Evolutionary conservation across 108 stramenopile species (phyloP), one percentile per base, ranked within the genome.

Genomic region (Epithemia pelagica): DNA sequence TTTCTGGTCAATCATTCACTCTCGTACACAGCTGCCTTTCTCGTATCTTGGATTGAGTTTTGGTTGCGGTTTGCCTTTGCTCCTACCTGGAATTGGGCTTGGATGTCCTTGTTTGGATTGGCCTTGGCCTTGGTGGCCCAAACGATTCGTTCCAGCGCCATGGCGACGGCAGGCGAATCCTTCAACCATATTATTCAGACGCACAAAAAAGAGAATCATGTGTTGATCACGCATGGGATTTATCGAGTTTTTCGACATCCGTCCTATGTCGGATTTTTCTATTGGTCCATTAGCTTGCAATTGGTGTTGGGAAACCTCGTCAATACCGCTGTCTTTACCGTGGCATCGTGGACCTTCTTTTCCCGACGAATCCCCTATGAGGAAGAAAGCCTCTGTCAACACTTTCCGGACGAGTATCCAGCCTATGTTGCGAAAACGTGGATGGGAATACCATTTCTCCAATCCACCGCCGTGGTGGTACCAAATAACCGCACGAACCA

Each of bases 151-250:
- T 73, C 89, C 32, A 70, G 77, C 59, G 96, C 98, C 59, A 96
- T 99, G 95, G 71, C 79, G 46, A 94, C 92, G 19, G 92, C 91
- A 61, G 96, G 95, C 0, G 82, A 80, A 71, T 91, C 92, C 68
- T 99, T 99, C 79, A 91, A 95, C 56, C 98, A 99, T 76, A 78
- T 88, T 29, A 96, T 99, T 69, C 95, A 96, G 81, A 75, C 71
- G 18, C 68, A 67, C 32, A 83, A 86, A 60, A 90, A 89, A 56
- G 85, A 91, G 25, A 85, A 87, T 69, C 97, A 97, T 70, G 66
- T 82, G 27, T 66, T 98, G 67, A 83, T 98, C 19, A 97, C 92
- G 21, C 68, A 87, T 62, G 96, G 96, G 25, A 79, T 98, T 52
- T 98, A 98, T 76, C 64, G 60, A 25, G 70, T 65, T 56, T 70